Evolutionary conservation across 1,284 basidiomycete species (phyloP).

Genomic region (Gymnopus androsaceus): DNA sequence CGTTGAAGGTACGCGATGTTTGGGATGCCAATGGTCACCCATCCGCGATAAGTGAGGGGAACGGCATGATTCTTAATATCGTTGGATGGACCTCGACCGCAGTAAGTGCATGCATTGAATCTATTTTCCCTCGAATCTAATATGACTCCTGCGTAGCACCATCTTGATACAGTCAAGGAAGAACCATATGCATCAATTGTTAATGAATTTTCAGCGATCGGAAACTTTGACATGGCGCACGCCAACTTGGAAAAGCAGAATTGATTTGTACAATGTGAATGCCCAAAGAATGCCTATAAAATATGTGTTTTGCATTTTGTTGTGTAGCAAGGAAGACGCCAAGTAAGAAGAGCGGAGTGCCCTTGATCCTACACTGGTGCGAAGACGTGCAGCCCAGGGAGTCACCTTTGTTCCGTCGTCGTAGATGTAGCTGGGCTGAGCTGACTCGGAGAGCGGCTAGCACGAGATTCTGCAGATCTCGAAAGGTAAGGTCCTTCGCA

Average conservation of each 20-base stretch:
- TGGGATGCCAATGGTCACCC: slow-evolving; percentile 21
- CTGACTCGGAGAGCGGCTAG: no score
- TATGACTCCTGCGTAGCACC: slow-evolving; percentile 10
- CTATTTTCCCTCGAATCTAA: neutral
- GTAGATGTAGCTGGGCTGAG: no score
- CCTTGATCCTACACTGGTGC: no score
- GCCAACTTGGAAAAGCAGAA: neutral
- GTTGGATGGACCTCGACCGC: slow-evolving; percentile 30
- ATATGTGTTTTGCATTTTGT: no score
- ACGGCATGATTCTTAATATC: slow-evolving; percentile 21
- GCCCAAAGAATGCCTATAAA: no score
- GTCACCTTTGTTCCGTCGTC: no score
- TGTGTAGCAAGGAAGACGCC: no score
- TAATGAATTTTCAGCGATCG: neutral
- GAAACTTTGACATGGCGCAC: neutral
- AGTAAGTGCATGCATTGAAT: slow-evolving; percentile 13
- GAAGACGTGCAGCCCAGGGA: no score
- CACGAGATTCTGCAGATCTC: no score
- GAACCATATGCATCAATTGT: slow-evolving; percentile 9
- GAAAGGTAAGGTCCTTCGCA: no score
- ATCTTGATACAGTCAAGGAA: slow-evolving; percentile 20
- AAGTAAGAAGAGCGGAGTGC: no score
- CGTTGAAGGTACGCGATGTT: slow-evolving; percentile 15
- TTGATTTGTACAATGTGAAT: no score
- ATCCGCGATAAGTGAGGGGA: slow-evolving; percentile 23